Conservation (phyloP, 768 basidiomycete species). For the Mycena venus region DNA sequence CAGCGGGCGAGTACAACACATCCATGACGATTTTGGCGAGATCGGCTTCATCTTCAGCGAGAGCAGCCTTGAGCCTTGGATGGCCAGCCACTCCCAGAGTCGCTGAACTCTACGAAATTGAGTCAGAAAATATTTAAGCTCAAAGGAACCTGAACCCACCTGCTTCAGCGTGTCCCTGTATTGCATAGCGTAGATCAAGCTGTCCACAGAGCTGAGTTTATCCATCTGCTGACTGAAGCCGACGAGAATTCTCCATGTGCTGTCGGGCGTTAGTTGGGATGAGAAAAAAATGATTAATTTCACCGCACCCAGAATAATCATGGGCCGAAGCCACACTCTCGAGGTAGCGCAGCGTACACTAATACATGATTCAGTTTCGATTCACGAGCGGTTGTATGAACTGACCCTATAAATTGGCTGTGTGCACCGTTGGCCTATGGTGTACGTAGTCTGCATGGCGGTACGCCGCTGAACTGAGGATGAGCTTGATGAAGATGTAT, state of each 20-base stretch:
- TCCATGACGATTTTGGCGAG: neutral
- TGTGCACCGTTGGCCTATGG: neutral
- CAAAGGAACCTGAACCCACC: neutral
- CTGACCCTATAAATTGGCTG: no score
- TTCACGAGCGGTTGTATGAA: no score
- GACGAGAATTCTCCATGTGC: neutral
- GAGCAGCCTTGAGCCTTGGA: neutral
- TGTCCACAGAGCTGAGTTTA: neutral
- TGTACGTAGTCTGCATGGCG: neutral
- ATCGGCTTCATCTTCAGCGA: conserved; percentile 11
- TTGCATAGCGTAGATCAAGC: neutral
- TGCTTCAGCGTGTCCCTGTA: conserved; percentile 8
- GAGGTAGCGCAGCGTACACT: no score
- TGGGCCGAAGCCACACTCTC: neutral
- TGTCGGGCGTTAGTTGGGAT: no score
- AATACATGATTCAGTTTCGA: no score
- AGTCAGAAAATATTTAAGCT: neutral
- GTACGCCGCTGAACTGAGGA: neutral
- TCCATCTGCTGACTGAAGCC: neutral
- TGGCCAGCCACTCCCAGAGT: conserved; percentile 7
- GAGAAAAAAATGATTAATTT: no score
- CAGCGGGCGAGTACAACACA: conserved; percentile 17
- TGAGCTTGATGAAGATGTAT: neutral
- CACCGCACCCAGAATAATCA: neutral
- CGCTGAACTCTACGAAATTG: neutral